Evolutionary conservation across 495 filamentous ascomycete species (phyloP).

Genomic region (Daldinia loculata): DNA sequence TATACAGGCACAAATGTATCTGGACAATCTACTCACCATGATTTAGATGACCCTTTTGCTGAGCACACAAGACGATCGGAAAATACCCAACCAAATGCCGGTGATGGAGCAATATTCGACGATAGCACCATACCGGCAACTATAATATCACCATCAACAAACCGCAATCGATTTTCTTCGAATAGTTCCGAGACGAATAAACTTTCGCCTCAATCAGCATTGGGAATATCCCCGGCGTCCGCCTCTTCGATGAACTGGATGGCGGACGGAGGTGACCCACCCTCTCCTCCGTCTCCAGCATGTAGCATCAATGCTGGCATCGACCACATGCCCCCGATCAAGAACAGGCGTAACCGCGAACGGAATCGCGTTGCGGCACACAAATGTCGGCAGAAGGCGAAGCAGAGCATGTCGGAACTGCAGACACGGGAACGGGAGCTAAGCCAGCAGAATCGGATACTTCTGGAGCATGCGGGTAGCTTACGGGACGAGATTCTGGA

Average conservation of each 20-base stretch:
- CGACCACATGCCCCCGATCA: background rate
- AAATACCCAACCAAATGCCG: background rate
- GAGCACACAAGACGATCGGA: background rate
- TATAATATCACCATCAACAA: background rate
- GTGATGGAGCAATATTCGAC: background rate
- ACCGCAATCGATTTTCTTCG: background rate
- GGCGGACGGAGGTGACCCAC: constrained; percentile 2
- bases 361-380: constrained; percentile 73
- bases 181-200: background rate
- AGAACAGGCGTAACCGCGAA: constrained; percentile 49
- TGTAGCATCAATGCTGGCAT: background rate
- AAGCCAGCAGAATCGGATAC: constrained; percentile 33
- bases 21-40: background rate
- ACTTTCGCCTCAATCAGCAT: background rate
- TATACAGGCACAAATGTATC: background rate
- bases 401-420: constrained; percentile 60
- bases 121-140: background rate
- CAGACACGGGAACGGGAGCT: constrained; percentile 48
- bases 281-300: background rate
- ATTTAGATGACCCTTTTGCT: background rate
- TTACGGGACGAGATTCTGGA: constrained; percentile 58
- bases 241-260: constrained; percentile 10
- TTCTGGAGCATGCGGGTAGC: constrained; percentile 43
- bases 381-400: constrained; percentile 76
- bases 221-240: background rate